phyloP scores from a whole-genome alignment of 2,329 filamentous ascomycete genomes.

The Xylariaceae sp. region DNA sequence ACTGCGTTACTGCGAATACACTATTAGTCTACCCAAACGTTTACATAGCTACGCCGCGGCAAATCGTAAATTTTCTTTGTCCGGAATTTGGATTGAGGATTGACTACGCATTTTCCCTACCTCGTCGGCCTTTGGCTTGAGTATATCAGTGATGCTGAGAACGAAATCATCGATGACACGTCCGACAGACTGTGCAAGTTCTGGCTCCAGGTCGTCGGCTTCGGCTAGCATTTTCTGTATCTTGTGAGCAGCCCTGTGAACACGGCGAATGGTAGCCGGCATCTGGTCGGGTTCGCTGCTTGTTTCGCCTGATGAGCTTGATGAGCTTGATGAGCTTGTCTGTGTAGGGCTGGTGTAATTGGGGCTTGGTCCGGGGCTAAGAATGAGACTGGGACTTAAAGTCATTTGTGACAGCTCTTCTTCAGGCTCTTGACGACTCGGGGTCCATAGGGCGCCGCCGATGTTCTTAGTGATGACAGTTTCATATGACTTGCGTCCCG shows the following conservation, averaged over 20 bases:
- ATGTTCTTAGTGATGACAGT: background rate
- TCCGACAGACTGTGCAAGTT: background rate
- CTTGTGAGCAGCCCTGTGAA: background rate
- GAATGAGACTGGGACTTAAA: background rate
- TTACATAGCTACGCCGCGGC: too few species aligned
- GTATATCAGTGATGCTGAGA: background rate
- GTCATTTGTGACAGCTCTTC: background rate
- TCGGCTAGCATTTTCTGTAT: background rate
- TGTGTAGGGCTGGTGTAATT: too few species aligned
- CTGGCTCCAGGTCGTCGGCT: background rate
- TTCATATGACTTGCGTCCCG: background rate
- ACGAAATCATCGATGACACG: background rate
- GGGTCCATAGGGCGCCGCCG: background rate
- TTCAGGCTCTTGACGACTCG: background rate
- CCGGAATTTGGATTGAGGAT: background rate
- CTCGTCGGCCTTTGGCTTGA: background rate
- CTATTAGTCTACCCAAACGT: background rate
- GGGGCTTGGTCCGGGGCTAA: too few species aligned
- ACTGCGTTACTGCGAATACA: too few species aligned
- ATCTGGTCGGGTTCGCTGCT: background rate
- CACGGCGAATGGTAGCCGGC: background rate
- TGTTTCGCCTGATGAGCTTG: background rate
- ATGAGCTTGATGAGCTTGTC: background rate
- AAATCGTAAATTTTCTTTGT: too few species aligned
- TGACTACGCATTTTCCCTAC: background rate